These are phyloP conservation scores for Chlorella sp. DNA, from an alignment of 139 green algal species.

Conservation along the genomic window DNA sequence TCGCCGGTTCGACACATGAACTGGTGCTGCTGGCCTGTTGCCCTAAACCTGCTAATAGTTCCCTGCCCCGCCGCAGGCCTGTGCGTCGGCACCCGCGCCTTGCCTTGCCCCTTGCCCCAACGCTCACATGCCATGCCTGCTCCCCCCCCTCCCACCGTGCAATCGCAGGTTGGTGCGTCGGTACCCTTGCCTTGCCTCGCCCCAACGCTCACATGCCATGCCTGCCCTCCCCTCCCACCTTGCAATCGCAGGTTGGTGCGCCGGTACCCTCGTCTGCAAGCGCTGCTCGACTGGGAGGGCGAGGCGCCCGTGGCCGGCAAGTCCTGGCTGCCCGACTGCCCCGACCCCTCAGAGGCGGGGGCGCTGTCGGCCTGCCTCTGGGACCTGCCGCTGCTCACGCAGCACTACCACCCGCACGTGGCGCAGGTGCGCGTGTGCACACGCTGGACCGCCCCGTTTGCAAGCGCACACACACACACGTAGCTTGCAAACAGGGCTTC, in stretches of 20 bases:
- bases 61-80: too few species aligned
- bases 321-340: conserved; percentile 26
- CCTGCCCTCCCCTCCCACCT: too few species aligned
- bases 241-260: conserved; percentile 30
- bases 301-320: conserved; percentile 41
- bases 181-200: not conserved
- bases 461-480: not conserved
- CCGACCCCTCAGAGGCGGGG: conserved; percentile 44
- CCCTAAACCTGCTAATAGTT: too few species aligned
- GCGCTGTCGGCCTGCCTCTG: conserved; percentile 40
- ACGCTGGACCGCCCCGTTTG: not conserved
- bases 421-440: conserved; percentile 18
- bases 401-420: conserved; percentile 49
- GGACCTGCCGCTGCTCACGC: conserved; percentile 35
- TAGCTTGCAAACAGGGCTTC: not conserved
- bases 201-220: too few species aligned
- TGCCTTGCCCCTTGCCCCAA: too few species aligned
- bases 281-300: conserved; percentile 65
- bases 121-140: too few species aligned
- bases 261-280: conserved; percentile 45
- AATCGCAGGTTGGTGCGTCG: not conserved
- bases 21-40: too few species aligned
- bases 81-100: too few species aligned
- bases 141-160: too few species aligned
- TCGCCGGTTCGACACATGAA: too few species aligned